Base-by-base conservation (phyloP, 1,284 basidiomycete genomes). In the Mrakiaceae sp. region DNA sequence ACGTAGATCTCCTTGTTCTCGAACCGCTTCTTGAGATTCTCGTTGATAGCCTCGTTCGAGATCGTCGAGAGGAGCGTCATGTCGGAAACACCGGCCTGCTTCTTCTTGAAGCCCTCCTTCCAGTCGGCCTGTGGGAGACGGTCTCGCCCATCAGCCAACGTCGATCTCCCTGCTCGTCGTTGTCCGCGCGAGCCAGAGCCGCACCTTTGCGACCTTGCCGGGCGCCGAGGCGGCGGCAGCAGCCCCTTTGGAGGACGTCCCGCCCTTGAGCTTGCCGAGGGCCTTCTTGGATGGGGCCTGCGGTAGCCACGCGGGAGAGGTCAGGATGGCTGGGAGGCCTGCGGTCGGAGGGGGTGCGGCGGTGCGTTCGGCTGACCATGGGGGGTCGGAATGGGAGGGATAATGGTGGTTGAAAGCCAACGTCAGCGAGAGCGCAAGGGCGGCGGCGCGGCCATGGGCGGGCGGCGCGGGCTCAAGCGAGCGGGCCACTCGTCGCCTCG, bases 91-190 rank as follows among this genome's bases (percentile, higher is more conserved):
- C 96, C 96, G 65, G 94, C 90, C 77, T 88, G 85, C 78, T 95
- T 94, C 85, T 91, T 92, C 85, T 91, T 93, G 81, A 96, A 95
- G 14, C 91, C 90, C 73, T 96, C 93, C 75, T 93, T 93, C 93
- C 93, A 97, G 75, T 96, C 93, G 64, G 93, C 93, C 91, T 96
- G 52, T 12, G 9, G 40, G 46, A 52, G 16, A 56, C 57, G 46
- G 55, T n/a, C 9, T 6, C 0, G 3, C n/a, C 11, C 11, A 44
- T 42, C 46, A 58, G 56, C 55, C 7, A 14, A 43, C 27, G 14
- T 7, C 44, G 9, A 4, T n/a, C 6, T 44, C 14, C 7, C 5
- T 5, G 54, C 5, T 9, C 5, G 43, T 27, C 39, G 12, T 5
- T 5, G 40, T 11, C 53, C 10, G 40, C 9, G 43, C 4, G 10